Evolutionary conservation across 371 early-diverging fungal species (phyloP).

Genomic region (Rozella allomycis): DNA sequence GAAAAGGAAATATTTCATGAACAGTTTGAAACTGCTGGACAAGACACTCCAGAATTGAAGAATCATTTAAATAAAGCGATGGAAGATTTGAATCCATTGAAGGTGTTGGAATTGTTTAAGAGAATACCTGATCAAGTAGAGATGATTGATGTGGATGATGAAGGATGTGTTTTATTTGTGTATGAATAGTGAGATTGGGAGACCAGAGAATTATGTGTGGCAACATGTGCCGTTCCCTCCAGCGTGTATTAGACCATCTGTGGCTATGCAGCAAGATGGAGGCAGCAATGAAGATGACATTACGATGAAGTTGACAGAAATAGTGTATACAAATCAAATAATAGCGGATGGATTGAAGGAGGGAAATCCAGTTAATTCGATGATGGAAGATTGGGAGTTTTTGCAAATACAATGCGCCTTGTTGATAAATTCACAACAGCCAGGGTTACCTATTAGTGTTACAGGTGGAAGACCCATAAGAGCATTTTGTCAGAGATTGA

Average conservation of each 20-base stretch:
- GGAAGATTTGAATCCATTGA: conserved; percentile 85
- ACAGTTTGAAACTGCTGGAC: conserved; percentile 46
- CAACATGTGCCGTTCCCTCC: conserved; percentile 90
- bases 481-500: conserved; percentile 91
- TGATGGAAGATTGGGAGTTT: conserved; percentile 90
- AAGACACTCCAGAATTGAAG: conserved; percentile 47
- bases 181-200: conserved; percentile 52
- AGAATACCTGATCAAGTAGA: conserved; percentile 47
- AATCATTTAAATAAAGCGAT: conserved; percentile 56
- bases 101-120: conserved; percentile 64
- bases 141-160: neutral
- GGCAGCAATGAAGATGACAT: conserved; percentile 95
- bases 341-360: conserved; percentile 61
- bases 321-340: conserved; percentile 75
- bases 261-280: conserved; percentile 65
- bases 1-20: conserved; percentile 40
- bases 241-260: conserved; percentile 89
- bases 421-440: conserved; percentile 92
- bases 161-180: conserved; percentile 88
- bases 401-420: conserved; percentile 85
- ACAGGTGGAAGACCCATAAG: conserved; percentile 29
- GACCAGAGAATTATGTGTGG: conserved; percentile 86
- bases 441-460: conserved; percentile 20
- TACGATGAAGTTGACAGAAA: conserved; percentile 93
- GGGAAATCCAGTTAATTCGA: conserved; percentile 46